phyloP scores from a whole-genome alignment of 345 rosid species.

The Bruguiera parviflora region DNA sequence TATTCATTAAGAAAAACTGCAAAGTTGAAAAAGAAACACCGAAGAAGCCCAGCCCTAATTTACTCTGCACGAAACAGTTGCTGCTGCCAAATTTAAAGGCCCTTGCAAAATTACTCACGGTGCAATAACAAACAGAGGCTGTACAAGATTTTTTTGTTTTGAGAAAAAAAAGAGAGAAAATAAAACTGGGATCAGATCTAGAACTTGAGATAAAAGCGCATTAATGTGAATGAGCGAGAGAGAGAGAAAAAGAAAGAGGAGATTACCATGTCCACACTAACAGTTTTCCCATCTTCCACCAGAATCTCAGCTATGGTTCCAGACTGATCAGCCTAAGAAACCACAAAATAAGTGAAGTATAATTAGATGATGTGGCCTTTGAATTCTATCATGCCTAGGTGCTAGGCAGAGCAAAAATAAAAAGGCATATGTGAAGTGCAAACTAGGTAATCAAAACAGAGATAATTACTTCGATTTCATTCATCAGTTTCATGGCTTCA shows the following conservation, averaged over 20 bases:
- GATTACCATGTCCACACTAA: slow-evolving; percentile 74
- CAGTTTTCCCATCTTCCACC: slow-evolving; percentile 83
- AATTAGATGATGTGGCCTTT: background rate
- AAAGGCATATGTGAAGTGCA: too few relatives aligned
- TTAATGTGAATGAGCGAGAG: background rate
- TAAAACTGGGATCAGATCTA: background rate
- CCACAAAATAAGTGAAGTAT: slow-evolving; percentile 2
- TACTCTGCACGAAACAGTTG: slow-evolving; percentile 9
- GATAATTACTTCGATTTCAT: slow-evolving; percentile 76
- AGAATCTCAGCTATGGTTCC: slow-evolving; percentile 80
- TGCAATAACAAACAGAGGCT: slow-evolving; percentile 71
- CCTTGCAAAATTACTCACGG: slow-evolving; percentile 39
- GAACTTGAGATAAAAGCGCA: background rate
- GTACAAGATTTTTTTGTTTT: slow-evolving; percentile 23
- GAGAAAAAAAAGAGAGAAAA: background rate
- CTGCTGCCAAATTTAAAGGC: slow-evolving; percentile 12
- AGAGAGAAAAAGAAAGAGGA: background rate
- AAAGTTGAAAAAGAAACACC: background rate
- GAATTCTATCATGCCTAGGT: too few relatives aligned
- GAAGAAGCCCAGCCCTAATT: background rate
- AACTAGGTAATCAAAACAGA: background rate
- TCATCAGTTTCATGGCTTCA: slow-evolving; percentile 99
- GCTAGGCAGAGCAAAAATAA: too few relatives aligned
- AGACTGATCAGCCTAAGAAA: slow-evolving; percentile 79
- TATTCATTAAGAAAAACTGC: background rate